Conservation (phyloP, 306 rosid species). For the Rosa chinensis region DNA sequence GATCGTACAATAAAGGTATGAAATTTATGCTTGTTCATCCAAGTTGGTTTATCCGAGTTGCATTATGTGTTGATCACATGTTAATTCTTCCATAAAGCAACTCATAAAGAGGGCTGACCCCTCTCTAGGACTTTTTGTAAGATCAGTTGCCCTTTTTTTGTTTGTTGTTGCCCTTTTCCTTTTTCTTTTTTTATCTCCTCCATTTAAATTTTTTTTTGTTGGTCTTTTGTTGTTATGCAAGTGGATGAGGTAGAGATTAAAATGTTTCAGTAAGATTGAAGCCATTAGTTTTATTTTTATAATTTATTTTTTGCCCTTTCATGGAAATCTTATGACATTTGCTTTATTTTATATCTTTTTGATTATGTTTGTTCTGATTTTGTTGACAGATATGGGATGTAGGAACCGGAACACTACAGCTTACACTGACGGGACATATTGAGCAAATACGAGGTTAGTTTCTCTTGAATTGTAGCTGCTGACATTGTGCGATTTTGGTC, state of each 20-base stretch:
- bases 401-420: constrained; percentile 82
- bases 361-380: constrained; percentile 16
- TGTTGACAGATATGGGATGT: constrained; percentile 90
- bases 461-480: constrained; percentile 18
- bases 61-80: constrained; percentile 16
- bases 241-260: not conserved
- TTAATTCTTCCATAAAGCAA: not conserved
- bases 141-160: not conserved
- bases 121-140: not conserved
- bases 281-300: not conserved
- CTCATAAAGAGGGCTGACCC: too few species aligned
- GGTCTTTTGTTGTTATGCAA: not conserved
- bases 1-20: constrained; percentile 97
- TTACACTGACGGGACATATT: constrained; percentile 93
- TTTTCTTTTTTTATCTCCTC: not conserved
- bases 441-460: constrained; percentile 90
- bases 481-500: constrained; percentile 4
- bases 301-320: not conserved
- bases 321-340: not conserved
- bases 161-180: not conserved
- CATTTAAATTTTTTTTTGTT: not conserved
- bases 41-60: constrained; percentile 11
- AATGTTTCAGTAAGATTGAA: not conserved
- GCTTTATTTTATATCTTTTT: not conserved
- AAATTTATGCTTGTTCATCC: constrained; percentile 15